Base-by-base conservation (phyloP, 441 rosid genomes). In the Omphalea diandra region DNA sequence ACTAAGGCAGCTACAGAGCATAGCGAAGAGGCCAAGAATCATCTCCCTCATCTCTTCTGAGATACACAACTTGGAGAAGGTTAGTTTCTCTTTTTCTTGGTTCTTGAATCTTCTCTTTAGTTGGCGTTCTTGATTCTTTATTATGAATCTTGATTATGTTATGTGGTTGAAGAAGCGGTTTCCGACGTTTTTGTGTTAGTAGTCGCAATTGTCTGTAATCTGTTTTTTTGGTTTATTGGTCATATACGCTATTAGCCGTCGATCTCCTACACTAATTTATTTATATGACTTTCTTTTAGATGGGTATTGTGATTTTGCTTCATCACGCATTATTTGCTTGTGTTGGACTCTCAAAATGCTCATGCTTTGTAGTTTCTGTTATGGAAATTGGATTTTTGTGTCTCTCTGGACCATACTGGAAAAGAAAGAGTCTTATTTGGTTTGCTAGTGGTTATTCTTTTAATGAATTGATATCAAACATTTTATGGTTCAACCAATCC, bases 21-120 rank as follows among this genome's bases (percentile, higher is more conserved):
- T 87, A 57, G 92, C 97, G 7, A 91, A 91, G 80, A 83, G 97
- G 58, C 97, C 95, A 62, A 85, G 87, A 8, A 79, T 88, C 43
- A 69, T 86, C 58, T 84, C 83, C 67, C 77, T 94, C 67, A 81
- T 94, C 70, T 65, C 80, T 44, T 78, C 95, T 41, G 89, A 91
- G 82, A 90, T 91, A 66, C 57, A 55, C 36, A 83, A 70, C 75
- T 73, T 94, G 81, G 96, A 88, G 69, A 92, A 88, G 97, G 97
- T 94, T 47, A 27, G 8, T 3, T 38, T 54, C 4, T 55, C 1
- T 49, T 22, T 2, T 18, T 7, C 20, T 15, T 24, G 7, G n/a
- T 31, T 1, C 2, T 36, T 33, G 18, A 10, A 18, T 17, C 70
- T 20, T 8, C 24, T 12, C 41, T 20, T 8, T 35, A 59, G 17